A percentile compares a stretch with the other conserved stretches of the same genome.
Conservation (phyloP, 495 filamentous ascomycete species). For the Evansstolkia leycettana region DNA sequence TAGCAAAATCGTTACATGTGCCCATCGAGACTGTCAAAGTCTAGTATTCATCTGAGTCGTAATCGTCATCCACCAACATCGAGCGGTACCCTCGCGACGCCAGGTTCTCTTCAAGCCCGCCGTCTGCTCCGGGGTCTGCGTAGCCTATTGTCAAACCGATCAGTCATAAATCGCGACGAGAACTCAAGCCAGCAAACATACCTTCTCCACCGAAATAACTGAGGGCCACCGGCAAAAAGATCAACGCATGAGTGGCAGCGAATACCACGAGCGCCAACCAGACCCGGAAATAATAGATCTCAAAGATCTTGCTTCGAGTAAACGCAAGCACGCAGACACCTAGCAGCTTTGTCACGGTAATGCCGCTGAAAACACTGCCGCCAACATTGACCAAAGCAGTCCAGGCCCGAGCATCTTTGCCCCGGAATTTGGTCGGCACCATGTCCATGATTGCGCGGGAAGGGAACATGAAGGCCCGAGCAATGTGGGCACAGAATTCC, state of each 20-base stretch:
- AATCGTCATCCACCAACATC: slow-evolving; percentile 35
- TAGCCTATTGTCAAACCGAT: slow-evolving; percentile 43
- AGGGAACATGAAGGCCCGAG: slow-evolving; percentile 92
- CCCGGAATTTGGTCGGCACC: slow-evolving; percentile 49
- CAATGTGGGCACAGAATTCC: slow-evolving; percentile 96
- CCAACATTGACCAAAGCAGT: slow-evolving; percentile 88
- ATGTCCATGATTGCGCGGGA: slow-evolving; percentile 62
- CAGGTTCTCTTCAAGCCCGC: slow-evolving; percentile 78
- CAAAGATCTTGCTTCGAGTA: slow-evolving; percentile 95
- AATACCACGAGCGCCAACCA: slow-evolving; percentile 86
- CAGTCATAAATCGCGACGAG: slow-evolving; percentile 1
- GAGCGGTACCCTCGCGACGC: slow-evolving; percentile 38
- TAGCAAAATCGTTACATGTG: slow-evolving; percentile 1
- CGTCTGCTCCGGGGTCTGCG: slow-evolving; percentile 69
- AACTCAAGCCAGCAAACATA: slow-evolving; percentile 20
- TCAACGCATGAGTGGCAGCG: slow-evolving; percentile 76
- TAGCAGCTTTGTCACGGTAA: slow-evolving; percentile 88
- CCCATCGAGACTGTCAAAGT: too few relatives aligned
- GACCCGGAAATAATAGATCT: slow-evolving; percentile 96
- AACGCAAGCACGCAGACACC: slow-evolving; percentile 90
- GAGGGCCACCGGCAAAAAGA: slow-evolving; percentile 85
- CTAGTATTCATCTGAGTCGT: slow-evolving; percentile 42
- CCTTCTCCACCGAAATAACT: slow-evolving; percentile 77
- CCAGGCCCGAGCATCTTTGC: slow-evolving; percentile 78
- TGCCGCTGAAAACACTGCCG: slow-evolving; percentile 86